Conservation (phyloP, 768 basidiomycete genomes). For the Kwoniella dendrophila region DNA sequence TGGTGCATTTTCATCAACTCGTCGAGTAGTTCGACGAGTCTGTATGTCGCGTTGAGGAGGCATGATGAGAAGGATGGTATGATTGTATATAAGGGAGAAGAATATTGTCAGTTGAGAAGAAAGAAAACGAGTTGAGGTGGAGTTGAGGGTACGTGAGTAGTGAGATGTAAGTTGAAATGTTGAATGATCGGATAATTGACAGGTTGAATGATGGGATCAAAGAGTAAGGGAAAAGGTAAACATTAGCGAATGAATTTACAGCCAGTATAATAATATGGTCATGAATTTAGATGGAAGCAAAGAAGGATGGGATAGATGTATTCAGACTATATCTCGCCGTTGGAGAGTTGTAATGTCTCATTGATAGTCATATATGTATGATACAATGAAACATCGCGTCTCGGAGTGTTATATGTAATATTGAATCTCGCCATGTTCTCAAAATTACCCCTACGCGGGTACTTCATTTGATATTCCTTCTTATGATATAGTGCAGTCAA, state of each 20-base stretch:
- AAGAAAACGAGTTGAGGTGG: background rate
- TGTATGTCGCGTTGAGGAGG: constrained; percentile 19
- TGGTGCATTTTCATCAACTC: constrained; percentile 49
- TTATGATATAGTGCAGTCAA: background rate
- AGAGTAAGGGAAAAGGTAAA: background rate
- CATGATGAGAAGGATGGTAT: constrained; percentile 6
- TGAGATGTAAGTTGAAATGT: constrained; percentile 1
- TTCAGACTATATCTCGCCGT: constrained; percentile 20
- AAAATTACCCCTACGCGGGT: constrained; percentile 4
- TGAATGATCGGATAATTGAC: background rate
- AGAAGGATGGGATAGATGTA: constrained; percentile 2
- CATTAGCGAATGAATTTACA: background rate
- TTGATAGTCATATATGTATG: too few relatives aligned
- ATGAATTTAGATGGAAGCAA: background rate
- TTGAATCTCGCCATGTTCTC: constrained; percentile 23
- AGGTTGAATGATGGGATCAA: constrained; percentile 11
- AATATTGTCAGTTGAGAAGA: background rate
- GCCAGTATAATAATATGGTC: background rate
- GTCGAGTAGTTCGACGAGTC: constrained; percentile 42
- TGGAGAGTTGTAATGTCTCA: constrained; percentile 10
- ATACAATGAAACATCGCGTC: constrained; percentile 30
- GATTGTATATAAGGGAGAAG: background rate
- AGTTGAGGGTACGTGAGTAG: background rate
- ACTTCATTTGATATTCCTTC: background rate
- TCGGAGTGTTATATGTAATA: constrained; percentile 10